Base-by-base conservation (phyloP, 257 asterid species). In the Solanum sejunctum region DNA sequence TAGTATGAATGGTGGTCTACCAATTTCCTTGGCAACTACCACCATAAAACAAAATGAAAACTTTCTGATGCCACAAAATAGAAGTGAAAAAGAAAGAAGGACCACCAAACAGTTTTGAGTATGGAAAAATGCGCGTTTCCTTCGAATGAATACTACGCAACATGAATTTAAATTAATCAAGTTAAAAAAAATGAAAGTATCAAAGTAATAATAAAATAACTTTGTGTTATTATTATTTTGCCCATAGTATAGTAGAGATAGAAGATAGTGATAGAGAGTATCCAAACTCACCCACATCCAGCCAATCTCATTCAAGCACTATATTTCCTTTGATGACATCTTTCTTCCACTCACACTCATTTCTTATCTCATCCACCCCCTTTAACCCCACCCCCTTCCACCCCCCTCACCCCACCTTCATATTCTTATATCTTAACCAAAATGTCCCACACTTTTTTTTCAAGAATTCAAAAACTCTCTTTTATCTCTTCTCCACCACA, bases 271-370 rank as follows among this genome's bases (percentile, higher is more conserved):
- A 84, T 75, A 64, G 73, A 64, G 73, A 88, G 91, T 73, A 90
- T 91, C 82, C 23, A 75, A 15, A 49, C 61, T 75, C 82, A 75
- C 61, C 82, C 82, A 51, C 0, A 77, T 1, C 82, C 90, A 89
- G 77, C 98, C 99, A 96, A 96, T 94, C 90, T 93, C 73, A 88
- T 47, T 63, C 84, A 81, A 81, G 16, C 91, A 85, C 87, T 88
- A 64, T 78, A 88, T 93, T 90, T 85, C 61, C 84, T 49, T 5
- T 52, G 93, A 84, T 89, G 85, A 87, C 89, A 77, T 70, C 70
- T 85, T 84, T 84, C 83, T 85, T 88, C 84, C 92, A 56, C 73
- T 83, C 82, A 60, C 97, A 91, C 97, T 88, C 92, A 84, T 90
- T 89, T 89, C 98, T 92, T 93, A 93, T 93, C 98, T 83, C 89